Evolutionary conservation across 2,329 filamentous ascomycete genomes (phyloP), one percentile per base, ranked within the genome.

Genomic region (Fusarium verticillioides): DNA sequence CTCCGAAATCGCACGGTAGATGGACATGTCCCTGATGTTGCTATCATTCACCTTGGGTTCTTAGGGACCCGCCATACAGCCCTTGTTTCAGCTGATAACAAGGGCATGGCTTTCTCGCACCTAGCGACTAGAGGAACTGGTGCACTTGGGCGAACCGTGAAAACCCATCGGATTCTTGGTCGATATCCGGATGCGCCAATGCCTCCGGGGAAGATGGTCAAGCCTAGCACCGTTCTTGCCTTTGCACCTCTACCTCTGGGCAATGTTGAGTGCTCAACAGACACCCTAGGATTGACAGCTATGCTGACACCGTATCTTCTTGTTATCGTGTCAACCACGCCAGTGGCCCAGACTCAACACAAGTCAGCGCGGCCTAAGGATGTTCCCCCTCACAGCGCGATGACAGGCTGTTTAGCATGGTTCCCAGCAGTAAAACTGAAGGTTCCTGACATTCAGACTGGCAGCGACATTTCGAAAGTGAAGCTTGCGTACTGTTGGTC

Each of bases 401-500:
- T 99, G 88, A 98, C 94, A 56, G 97, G 96, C 5, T 97, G 96
- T 77, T 83, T 99, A 56, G 95, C 96, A 39, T 99, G 96, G 96
- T 99, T 99, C 79, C 96, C 96, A 5, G 95, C 95, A 4, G 96
- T 99, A 50, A 96, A 94, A 79, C 85, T 99, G 47, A 98, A 98
- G 81, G 89, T 90, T 21, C 88, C 90, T 15, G 91, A 94, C 70
- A 85, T 89, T 4, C 87, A 89, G 52, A 90, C 89, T 1, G 91
- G 90, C 9, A 92, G 91, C 76, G 89, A 91, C 12, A 87, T 92
- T 15, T 95, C 94, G 23, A 92, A 91, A 78, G 93, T 92, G 42
- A 98, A 99, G 81, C 88, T 99, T 23, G 96, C 94, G 1, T 99
- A 99, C 83, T 98, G 95, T 82, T 99, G 96, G 96, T 98, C 96